A percentile compares a stretch with the other conserved stretches of the same genome.
phyloP scores from a whole-genome alignment of 768 basidiomycete genomes.

The Butyriboletus loyo region DNA sequence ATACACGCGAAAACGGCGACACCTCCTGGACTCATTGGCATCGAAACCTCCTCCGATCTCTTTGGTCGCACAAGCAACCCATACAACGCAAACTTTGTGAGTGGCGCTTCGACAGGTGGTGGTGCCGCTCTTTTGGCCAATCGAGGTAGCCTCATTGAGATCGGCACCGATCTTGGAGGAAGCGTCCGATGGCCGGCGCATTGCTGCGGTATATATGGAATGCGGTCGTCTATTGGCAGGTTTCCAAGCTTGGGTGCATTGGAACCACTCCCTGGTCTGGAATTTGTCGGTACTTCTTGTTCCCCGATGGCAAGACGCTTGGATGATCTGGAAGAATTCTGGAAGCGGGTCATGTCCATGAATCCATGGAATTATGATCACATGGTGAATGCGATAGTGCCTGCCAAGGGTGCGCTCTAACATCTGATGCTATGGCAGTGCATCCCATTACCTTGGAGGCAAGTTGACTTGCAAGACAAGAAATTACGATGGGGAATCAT shows the following conservation, averaged over 20 bases:
- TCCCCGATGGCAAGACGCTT: slow-evolving; percentile 42
- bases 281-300: slow-evolving; percentile 35
- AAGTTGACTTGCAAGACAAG: slow-evolving; percentile 30
- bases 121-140: slow-evolving; percentile 48
- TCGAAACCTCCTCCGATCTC: slow-evolving; percentile 42
- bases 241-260: slow-evolving; percentile 34
- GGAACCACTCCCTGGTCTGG: slow-evolving; percentile 36
- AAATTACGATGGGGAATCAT: slow-evolving; percentile 41
- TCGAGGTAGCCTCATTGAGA: slow-evolving; percentile 43
- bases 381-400: slow-evolving; percentile 26
- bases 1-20: slow-evolving; percentile 42
- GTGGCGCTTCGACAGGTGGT: slow-evolving; percentile 52
- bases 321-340: slow-evolving; percentile 42
- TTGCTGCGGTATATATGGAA: slow-evolving; percentile 44
- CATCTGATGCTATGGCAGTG: slow-evolving; percentile 28
- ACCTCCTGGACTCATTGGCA: slow-evolving; percentile 40
- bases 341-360: slow-evolving; percentile 41
- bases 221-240: slow-evolving; percentile 39
- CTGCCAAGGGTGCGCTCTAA: not conserved
- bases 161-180: slow-evolving; percentile 50
- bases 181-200: slow-evolving; percentile 48
- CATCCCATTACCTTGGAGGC: slow-evolving; percentile 41
- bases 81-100: slow-evolving; percentile 38
- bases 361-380: slow-evolving; percentile 44
- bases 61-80: slow-evolving; percentile 50